phyloP scores from a whole-genome alignment of 1,139 yeast genomes.

The Nakaseomyces sp. region DNA sequence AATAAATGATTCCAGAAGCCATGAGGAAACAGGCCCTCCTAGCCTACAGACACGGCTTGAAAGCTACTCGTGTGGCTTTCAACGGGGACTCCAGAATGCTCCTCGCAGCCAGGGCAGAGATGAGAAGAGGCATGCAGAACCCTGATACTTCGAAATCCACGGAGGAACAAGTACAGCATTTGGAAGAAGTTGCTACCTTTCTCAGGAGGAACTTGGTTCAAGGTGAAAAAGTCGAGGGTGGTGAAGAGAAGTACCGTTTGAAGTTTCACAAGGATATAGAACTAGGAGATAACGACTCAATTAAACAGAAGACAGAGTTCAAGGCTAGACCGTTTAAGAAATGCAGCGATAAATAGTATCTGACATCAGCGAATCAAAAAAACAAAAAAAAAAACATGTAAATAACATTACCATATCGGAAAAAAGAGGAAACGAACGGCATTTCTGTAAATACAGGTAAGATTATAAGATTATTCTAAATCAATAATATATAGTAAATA shows the following conservation, averaged over 20 bases:
- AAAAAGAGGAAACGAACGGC: no score
- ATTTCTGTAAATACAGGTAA: no score
- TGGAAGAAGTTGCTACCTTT: slow-evolving; percentile 62
- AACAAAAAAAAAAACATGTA: not conserved
- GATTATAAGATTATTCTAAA: no score
- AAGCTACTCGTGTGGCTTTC: slow-evolving; percentile 68
- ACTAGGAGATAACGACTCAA: slow-evolving; percentile 75
- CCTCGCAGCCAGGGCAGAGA: slow-evolving; percentile 53
- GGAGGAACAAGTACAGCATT: slow-evolving; percentile 49
- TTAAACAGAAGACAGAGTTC: slow-evolving; percentile 32
- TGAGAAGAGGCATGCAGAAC: slow-evolving; percentile 50
- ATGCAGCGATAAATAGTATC: slow-evolving; percentile 6
- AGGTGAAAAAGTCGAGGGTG: slow-evolving; percentile 49
- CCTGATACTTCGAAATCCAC: slow-evolving; percentile 30
- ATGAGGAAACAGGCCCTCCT: slow-evolving; percentile 32
- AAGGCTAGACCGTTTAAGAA: slow-evolving; percentile 9
- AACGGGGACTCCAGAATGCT: slow-evolving; percentile 46
- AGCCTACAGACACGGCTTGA: slow-evolving; percentile 61
- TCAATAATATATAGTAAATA: no score
- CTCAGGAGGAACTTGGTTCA: slow-evolving; percentile 74
- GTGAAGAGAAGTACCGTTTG: slow-evolving; percentile 37
- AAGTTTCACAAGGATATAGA: slow-evolving; percentile 78
- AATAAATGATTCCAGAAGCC: not conserved
- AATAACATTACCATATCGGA: no score
- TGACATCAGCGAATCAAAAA: not conserved